Percentiles rank a stretch among this genome's conserved stretches.
Conservation (phyloP, 2,329 filamentous ascomycete species). For the Diaporthe velutina region DNA sequence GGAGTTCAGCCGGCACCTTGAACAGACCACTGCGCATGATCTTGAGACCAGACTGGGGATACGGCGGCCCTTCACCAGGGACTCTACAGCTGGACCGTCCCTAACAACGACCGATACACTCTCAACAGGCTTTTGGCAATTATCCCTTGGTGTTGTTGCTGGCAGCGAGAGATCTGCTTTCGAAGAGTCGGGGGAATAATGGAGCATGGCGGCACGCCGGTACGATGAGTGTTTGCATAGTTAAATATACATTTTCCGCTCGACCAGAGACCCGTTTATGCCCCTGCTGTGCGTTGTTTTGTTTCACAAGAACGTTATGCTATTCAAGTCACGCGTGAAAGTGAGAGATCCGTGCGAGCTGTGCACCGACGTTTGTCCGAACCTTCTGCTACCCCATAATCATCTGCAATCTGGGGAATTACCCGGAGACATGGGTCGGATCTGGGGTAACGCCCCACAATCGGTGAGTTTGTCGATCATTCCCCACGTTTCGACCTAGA, state of each 20-base stretch:
- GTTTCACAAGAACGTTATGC: neutral
- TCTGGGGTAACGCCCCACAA: slow-evolving; percentile 25
- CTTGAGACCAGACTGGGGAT: slow-evolving; percentile 42
- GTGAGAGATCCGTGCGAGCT: slow-evolving; percentile 2
- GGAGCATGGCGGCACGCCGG: no score
- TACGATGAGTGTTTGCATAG: no score
- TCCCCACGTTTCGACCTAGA: slow-evolving; percentile 7
- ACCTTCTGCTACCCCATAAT: neutral
- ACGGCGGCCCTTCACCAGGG: slow-evolving; percentile 36
- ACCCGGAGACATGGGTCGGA: neutral
- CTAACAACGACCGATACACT: slow-evolving; percentile 33
- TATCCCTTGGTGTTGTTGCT: neutral
- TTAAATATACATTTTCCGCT: neutral
- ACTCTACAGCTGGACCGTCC: slow-evolving; percentile 43
- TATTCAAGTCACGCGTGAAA: neutral
- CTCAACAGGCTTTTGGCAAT: neutral
- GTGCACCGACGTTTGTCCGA: neutral
- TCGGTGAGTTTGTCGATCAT: slow-evolving; percentile 1
- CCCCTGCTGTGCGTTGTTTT: neutral
- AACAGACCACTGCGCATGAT: slow-evolving; percentile 35
- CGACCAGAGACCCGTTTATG: neutral
- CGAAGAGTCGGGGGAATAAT: neutral
- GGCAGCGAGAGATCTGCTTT: neutral
- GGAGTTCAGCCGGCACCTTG: slow-evolving; percentile 40
- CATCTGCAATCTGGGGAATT: slow-evolving; percentile 27